These are phyloP conservation scores for Russula compacta DNA, from an alignment of 768 basidiomycete genomes.

Conservation along the genomic window DNA sequence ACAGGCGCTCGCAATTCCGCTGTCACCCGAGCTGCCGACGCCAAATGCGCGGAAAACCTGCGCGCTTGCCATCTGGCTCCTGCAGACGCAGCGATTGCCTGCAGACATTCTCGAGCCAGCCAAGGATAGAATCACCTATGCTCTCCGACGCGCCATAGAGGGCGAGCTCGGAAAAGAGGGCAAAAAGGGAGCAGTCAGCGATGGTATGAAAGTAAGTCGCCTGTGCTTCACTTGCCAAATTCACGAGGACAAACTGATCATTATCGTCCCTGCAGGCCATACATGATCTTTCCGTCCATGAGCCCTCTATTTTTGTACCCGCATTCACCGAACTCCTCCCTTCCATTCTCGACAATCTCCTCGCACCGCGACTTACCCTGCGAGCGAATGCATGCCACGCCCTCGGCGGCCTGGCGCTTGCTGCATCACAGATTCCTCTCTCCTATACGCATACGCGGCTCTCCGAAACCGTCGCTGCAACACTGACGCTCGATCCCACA, in stretches of 20 bases:
- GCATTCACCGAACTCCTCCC: constrained; percentile 53
- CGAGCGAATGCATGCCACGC: constrained; percentile 71
- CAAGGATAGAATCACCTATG: constrained; percentile 58
- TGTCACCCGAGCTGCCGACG: constrained; percentile 60
- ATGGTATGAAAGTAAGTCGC: constrained; percentile 58
- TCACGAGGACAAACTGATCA: constrained; percentile 1
- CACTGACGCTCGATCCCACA: constrained; percentile 36
- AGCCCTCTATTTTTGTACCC: constrained; percentile 60
- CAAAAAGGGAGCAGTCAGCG: constrained; percentile 73
- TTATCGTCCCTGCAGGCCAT: constrained; percentile 43
- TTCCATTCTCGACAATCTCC: constrained; percentile 51
- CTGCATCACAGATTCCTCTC: constrained; percentile 38
- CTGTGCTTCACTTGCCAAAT: background rate
- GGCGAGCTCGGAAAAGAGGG: constrained; percentile 85
- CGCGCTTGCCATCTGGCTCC: constrained; percentile 63
- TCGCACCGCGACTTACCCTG: constrained; percentile 54
- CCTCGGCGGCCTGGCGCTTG: constrained; percentile 58
- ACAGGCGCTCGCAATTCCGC: constrained; percentile 60
- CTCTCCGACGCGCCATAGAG: constrained; percentile 66
- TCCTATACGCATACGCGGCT: constrained; percentile 45
- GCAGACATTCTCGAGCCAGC: constrained; percentile 50
- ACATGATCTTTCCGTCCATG: constrained; percentile 55
- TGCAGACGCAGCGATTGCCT: constrained; percentile 66
- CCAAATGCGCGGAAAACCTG: constrained; percentile 83
- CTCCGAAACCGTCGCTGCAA: constrained; percentile 38